Conservation (phyloP, 768 basidiomycete genomes). For the Amanita jacksonii region DNA sequence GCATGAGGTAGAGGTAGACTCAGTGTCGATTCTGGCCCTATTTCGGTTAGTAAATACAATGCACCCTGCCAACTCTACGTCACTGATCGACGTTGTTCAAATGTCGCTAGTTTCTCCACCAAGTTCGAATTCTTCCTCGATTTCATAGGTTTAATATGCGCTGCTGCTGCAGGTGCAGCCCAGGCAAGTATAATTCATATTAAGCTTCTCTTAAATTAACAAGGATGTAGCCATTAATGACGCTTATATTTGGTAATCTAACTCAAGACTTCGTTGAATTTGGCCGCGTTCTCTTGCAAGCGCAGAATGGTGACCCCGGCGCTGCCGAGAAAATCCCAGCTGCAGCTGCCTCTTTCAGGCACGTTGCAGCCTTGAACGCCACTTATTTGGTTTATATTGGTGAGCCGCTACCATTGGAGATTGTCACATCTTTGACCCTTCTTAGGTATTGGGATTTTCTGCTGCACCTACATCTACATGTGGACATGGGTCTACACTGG, state of each 20-base stretch:
- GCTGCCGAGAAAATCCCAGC: slow-evolving; percentile 22
- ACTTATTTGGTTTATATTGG: slow-evolving; percentile 61
- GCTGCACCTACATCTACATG: slow-evolving; percentile 70
- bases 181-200: slow-evolving; percentile 39
- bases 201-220: neutral
- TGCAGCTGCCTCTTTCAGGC: slow-evolving; percentile 40
- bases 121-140: slow-evolving; percentile 57
- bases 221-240: slow-evolving; percentile 55
- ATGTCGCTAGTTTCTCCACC: slow-evolving; percentile 50
- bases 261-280: slow-evolving; percentile 68
- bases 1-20: too few relatives aligned
- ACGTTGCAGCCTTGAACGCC: slow-evolving; percentile 44
- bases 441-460: slow-evolving; percentile 64
- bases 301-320: slow-evolving; percentile 18
- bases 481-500: slow-evolving; percentile 62
- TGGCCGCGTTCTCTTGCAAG: slow-evolving; percentile 18
- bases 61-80: too few relatives aligned
- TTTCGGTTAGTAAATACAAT: too few relatives aligned
- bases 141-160: slow-evolving; percentile 60
- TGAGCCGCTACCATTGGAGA: slow-evolving; percentile 18
- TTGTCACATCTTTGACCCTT: neutral
- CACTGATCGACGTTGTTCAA: too few relatives aligned
- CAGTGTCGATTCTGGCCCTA: too few relatives aligned
- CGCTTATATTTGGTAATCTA: slow-evolving; percentile 77
- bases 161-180: slow-evolving; percentile 71